Percentiles rank a stretch among this genome's conserved stretches.
These are phyloP conservation scores for Pelargonium citronellum DNA, from an alignment of 441 rosid species.

Conservation along the genomic window DNA sequence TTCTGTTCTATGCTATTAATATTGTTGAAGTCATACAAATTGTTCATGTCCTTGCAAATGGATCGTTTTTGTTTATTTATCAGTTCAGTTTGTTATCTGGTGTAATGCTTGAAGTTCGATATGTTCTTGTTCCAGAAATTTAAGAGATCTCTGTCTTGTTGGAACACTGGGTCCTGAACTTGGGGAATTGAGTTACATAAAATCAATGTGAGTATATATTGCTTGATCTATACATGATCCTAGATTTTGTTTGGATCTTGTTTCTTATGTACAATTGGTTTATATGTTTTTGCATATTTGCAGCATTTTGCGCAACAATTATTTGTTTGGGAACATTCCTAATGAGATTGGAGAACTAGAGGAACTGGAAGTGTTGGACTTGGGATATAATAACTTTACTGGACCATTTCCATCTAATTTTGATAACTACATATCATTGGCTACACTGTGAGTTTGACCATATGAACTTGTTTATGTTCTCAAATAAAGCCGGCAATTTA, in stretches of 20 bases:
- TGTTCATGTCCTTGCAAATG: background rate
- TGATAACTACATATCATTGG: constrained; percentile 35
- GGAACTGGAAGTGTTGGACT: constrained; percentile 75
- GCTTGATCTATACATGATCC: background rate
- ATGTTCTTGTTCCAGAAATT: constrained; percentile 37
- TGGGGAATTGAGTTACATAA: constrained; percentile 45
- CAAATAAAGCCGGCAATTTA: no score
- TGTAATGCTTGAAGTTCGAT: constrained; percentile 14
- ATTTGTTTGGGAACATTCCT: constrained; percentile 64
- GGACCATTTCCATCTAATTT: constrained; percentile 47
- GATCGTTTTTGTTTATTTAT: background rate
- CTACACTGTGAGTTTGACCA: constrained; percentile 40
- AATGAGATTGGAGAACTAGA: constrained; percentile 59
- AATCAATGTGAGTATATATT: constrained; percentile 58
- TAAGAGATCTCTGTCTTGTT: constrained; percentile 61
- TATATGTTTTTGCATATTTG: constrained; percentile 15
- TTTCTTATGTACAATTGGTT: background rate
- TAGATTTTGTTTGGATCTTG: background rate
- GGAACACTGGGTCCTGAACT: constrained; percentile 74
- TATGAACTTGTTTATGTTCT: background rate
- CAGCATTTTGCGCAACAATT: constrained; percentile 81
- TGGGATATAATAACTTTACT: constrained; percentile 73
- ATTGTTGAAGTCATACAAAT: background rate
- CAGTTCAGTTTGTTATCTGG: background rate
- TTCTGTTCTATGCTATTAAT: background rate